Base-by-base conservation (phyloP, 2,329 filamentous ascomycete genomes). In the Paraphoma chrysanthemicola region DNA sequence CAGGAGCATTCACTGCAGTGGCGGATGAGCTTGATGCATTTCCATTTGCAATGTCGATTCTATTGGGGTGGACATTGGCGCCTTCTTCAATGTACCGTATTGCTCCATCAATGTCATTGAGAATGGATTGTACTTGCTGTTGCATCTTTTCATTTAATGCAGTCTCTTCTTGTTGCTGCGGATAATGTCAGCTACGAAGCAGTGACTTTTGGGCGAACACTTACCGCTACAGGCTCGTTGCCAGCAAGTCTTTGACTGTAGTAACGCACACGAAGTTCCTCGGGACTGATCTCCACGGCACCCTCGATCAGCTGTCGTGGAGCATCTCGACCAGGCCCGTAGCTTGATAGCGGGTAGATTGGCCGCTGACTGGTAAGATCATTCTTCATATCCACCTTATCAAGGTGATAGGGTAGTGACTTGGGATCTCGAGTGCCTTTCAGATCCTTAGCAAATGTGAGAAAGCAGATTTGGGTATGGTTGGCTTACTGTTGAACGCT, bases 301-400 rank as follows among this genome's bases (percentile, higher is more conserved):
- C 92, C 93, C 50, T 92, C 92, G 68, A 97, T 93, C 1, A 97
- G 83, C 76, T 97, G 92, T 16, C 87, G 86, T 0, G 93, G 93
- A 1, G 90, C 87, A 66, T 93, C 86, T 67, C 82, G 84, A 4
- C 90, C 90, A 0, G 93, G 93, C 0, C 88, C 91, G 75, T 97
- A 98, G 18, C 90, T 85, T 1, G 93, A 97, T 23, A 97, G 84
- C 4, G 95, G 89, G 90, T 93, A 98, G 81, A 86, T 79, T 16
- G 94, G 94, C 8, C 85, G 84, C 57, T 95, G 91, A 18, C 83
- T 81, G 0, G 83, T 85, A 44, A 96, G 81, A 70, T 96, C 92
- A 51, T 60, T 51, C 39, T 74, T 70, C 47, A 78, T 76, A 17
- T 66, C 67, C 10, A 70, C 70, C 17, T 64, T 65, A 36, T 64